A percentile compares a stretch with the other conserved stretches of the same genome.
phyloP scores from a whole-genome alignment of 805 yeast genomes.

The Zygosaccharomyces rouxii region DNA sequence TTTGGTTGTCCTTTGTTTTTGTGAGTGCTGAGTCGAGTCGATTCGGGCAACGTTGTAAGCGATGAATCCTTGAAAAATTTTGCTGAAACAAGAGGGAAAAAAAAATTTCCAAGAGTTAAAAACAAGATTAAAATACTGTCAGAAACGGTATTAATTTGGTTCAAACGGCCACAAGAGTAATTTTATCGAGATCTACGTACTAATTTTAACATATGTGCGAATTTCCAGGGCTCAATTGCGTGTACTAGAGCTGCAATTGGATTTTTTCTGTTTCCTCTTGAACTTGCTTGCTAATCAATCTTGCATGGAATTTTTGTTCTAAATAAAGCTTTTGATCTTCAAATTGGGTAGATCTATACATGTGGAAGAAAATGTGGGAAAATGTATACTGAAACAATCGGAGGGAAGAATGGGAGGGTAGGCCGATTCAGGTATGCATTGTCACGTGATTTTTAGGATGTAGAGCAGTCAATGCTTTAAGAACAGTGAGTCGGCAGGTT shows the following conservation, averaged over 20 bases:
- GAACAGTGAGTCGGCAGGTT: too few relatives aligned
- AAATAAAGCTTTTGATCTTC: not conserved
- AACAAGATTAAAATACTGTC: not conserved
- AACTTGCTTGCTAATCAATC: too few relatives aligned
- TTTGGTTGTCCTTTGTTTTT: constrained; percentile 5
- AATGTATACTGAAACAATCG: not conserved
- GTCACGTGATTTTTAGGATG: too few relatives aligned
- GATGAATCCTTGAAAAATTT: not conserved
- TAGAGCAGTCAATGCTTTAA: too few relatives aligned
- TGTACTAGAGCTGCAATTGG: not conserved
- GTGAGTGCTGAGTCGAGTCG: constrained; percentile 4
- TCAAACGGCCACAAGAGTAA: constrained; percentile 2
- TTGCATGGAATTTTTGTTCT: not conserved
- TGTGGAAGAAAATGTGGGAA: too few relatives aligned
- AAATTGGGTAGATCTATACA: not conserved
- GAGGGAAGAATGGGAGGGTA: not conserved
- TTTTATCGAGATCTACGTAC: not conserved
- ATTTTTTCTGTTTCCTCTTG: too few relatives aligned
- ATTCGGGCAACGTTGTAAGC: not conserved
- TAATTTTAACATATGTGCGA: not conserved
- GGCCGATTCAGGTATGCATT: too few relatives aligned
- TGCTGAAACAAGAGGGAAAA: not conserved
- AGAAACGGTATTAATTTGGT: not conserved
- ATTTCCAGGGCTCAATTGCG: not conserved
- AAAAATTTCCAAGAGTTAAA: not conserved